Base-by-base conservation (phyloP, 352 stramenopile species). In the Globisporangium radiosum region DNA sequence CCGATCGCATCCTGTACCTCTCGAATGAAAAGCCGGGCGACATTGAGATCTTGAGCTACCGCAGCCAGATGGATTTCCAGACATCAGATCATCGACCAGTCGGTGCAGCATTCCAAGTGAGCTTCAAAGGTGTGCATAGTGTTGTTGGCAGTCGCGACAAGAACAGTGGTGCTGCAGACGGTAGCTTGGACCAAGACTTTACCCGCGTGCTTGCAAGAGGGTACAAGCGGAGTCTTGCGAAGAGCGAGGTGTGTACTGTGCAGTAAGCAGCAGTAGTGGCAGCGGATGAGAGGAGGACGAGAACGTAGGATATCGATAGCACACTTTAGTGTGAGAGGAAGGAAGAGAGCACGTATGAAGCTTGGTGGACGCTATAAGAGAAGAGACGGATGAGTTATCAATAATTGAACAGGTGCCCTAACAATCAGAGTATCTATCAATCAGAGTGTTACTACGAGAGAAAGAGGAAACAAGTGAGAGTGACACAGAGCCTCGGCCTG, bases 1-100 rank as follows among this genome's bases (percentile, higher is more conserved):
- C 96, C n/a, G 96, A 99, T 73, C 79, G 96, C 17, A 88, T 99
- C 38, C 64, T 99, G 10, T 93, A 79, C 50, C 57, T 82, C 33
- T 85, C 73, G 15, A 90, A 90, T 44, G 66, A 75, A 3, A 77
- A 79, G 33, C 25, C 59, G 13, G 44, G 70, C 7, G 81, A 85
- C 51, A 72, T 91, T 39, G 64, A 84, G 43, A 39, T 89, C 11
- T 59, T 85, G 14, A 77, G 72, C 60, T 93, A 93, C 55, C 68
- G 76, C 10, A 90, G 81, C 53, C 65, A 90, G 56, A 78, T 81
- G 60, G 62, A 60, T 42, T 88, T 90, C 55, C 78, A 81, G 49
- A 85, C 75, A 4, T 92, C 84, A 0, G 84, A 93, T 62, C 81
- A 93, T 51, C 76, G 84, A 4, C 81, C 84, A 0, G 84, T 92